Evolutionary conservation across 495 filamentous ascomycete species (phyloP), one percentile per base, ranked within the genome.

Genomic region (Aspergillus saccharolyticus): DNA sequence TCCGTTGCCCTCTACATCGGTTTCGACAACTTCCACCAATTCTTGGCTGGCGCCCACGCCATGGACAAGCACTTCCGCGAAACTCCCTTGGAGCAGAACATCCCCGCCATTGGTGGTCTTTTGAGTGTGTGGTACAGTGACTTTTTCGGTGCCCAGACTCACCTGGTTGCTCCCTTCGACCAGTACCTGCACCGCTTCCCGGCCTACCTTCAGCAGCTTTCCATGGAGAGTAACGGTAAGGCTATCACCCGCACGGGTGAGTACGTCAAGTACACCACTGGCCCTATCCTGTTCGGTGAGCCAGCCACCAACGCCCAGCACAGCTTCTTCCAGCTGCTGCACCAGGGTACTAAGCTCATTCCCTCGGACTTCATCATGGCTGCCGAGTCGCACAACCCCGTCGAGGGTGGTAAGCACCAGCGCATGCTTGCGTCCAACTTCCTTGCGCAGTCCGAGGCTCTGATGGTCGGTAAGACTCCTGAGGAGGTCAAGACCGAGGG

Each of bases 161-260:
- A 97, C 79, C 80, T 98, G 33, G 90, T 98, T 53, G 89, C 94
- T 63, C 94, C 94, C 74, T 98, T 97, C 75, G 94, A 98, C 76
- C 94, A 98, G 76, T 98, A 98, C 77, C 85, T 98, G 65, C 90
- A 96, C 82, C 89, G 94, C 54, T 97, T 98, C 88, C 91, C 94
- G 16, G 94, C 94, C 59, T 98, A 98, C 78, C 89, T 98, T 28
- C 94, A 98, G 76, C 94, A 98, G 74, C 82, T 98, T 48, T 97
- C 91, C 61, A 98, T 98, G 94, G 94, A 98, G 79, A 97, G 95
- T 65, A 98, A 98, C 75, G 94, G 94, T 65, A 98, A 98, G 82
- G 89, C 90, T 54, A 90, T 97, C 72, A 96, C 94, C 58, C 90
- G 93, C 51, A 84, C 83, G 58, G 91, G 91, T 58, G 82, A 91